These are phyloP conservation scores for Turritis glabra DNA, from an alignment of 345 rosid genomes.

Conservation along the genomic window DNA sequence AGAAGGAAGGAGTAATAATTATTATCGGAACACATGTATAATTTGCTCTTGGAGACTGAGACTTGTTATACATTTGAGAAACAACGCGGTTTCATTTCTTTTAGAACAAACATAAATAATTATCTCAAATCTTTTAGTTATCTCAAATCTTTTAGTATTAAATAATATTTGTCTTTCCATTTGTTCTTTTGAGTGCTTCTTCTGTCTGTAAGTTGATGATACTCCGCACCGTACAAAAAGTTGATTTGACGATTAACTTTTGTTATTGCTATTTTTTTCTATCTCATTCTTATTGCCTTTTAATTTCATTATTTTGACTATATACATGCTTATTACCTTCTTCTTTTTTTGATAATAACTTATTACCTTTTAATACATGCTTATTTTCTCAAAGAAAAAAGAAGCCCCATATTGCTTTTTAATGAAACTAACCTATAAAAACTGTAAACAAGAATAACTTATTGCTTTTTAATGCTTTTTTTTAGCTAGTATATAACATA, in stretches of 20 bases:
- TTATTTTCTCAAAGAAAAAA: background rate
- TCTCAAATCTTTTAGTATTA: background rate
- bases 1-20: too few relatives aligned
- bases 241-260: constrained; percentile 13
- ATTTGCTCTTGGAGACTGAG: background rate
- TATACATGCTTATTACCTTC: too few relatives aligned
- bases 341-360: too few relatives aligned
- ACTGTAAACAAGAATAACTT: too few relatives aligned
- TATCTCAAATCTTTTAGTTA: background rate
- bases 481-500: too few relatives aligned
- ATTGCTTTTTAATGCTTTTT: too few relatives aligned
- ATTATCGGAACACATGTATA: too few relatives aligned
- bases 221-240: constrained; percentile 5
- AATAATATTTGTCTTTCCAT: background rate
- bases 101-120: background rate
- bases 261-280: background rate
- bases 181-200: background rate
- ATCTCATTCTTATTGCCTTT: background rate
- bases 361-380: too few relatives aligned
- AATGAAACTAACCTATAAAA: too few relatives aligned
- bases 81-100: constrained; percentile 32
- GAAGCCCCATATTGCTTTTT: background rate
- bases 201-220: constrained; percentile 9
- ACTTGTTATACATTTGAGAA: background rate
- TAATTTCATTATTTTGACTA: background rate